Base-by-base conservation (phyloP, 139 green algal genomes). In the Chlamydomonas schloesseri region DNA sequence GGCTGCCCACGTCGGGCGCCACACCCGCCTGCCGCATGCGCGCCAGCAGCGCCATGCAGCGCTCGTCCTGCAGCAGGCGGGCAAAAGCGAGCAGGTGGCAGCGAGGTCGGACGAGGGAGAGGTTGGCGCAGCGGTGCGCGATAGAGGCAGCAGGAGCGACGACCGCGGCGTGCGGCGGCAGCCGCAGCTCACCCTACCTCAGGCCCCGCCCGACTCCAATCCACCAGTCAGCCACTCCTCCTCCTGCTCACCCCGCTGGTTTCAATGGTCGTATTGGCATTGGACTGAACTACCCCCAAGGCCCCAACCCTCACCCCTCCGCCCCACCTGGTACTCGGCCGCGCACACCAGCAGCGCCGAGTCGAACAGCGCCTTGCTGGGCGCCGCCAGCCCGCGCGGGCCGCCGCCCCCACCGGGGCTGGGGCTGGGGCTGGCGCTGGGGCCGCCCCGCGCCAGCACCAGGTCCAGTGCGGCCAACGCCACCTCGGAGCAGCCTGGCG, bases 401-500 rank as follows among this genome's bases (percentile, higher is more conserved):
- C 42, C 42, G 6, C 6, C 6, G 42, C 42, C 42, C 42, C 6
- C 42, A 50, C 42, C 42, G 42, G 6, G 6, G 42, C 6, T 8
- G 42, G 42, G 6, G 8, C 42, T 8, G 6, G 42, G 42, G 42
- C 42, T 8, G 6, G 42, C 42, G 8, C 42, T 8, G 17, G 65
- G 67, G 2, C 47, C 37, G 9, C 79, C 79, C 9, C 79, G 79
- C n/a, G 65, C 2, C 64, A 85, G 33, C n/a, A 85, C 60, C 79
- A 85, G 79, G 31, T 85, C 79, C 46, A 85, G 65, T 0, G 79
- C 79, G 9, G 67, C 67, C 65, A 85, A 47, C 8, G 79, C 79
- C 46, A 76, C 60, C 64, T 85, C 79, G 5, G 67, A 85, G 65
- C 67, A 77, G 67, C 79, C 78, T 84, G 76, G 60, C 26, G 53